phyloP scores from a whole-genome alignment of 1,284 basidiomycete genomes.

The Pascua guehoae region DNA sequence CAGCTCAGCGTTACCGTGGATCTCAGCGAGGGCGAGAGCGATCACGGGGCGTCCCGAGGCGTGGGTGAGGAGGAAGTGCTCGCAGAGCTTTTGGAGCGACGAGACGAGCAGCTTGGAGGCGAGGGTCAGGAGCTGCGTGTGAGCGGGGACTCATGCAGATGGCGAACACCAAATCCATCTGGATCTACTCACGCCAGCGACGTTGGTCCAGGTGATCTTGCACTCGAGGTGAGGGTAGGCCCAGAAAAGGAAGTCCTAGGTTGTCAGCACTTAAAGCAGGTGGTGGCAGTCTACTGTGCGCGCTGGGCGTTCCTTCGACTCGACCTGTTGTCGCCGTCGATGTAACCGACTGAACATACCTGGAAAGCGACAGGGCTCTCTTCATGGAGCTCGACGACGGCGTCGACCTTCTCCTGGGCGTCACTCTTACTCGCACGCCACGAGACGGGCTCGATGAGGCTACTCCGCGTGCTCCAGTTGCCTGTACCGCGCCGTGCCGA shows the following conservation, averaged over 20 bases:
- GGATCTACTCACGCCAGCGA: slow-evolving; percentile 62
- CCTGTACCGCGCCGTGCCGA: no score
- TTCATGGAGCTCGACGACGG: slow-evolving; percentile 41
- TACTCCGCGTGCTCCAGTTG: no score
- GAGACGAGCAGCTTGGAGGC: slow-evolving; percentile 60
- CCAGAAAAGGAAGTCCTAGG: slow-evolving; percentile 45
- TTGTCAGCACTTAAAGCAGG: not conserved
- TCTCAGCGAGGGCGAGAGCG: slow-evolving; percentile 82
- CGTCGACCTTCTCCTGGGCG: slow-evolving; percentile 18
- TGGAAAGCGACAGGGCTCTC: slow-evolving; percentile 41
- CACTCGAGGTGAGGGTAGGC: slow-evolving; percentile 62
- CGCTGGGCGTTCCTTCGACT: no score
- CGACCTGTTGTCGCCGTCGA: not conserved
- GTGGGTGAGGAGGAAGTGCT: slow-evolving; percentile 80
- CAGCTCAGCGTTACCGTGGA: slow-evolving; percentile 79
- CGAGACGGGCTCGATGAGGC: no score
- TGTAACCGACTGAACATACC: slow-evolving; percentile 3
- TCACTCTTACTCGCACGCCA: no score
- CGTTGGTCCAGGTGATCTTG: slow-evolving; percentile 89
- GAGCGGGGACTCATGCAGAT: not conserved
- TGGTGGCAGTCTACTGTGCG: no score
- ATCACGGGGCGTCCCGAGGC: slow-evolving; percentile 85
- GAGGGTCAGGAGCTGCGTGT: slow-evolving; percentile 32
- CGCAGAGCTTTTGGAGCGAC: slow-evolving; percentile 70
- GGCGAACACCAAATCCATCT: no score